Conservation (phyloP, 768 basidiomycete genomes). For the Boletus insuetus region DNA sequence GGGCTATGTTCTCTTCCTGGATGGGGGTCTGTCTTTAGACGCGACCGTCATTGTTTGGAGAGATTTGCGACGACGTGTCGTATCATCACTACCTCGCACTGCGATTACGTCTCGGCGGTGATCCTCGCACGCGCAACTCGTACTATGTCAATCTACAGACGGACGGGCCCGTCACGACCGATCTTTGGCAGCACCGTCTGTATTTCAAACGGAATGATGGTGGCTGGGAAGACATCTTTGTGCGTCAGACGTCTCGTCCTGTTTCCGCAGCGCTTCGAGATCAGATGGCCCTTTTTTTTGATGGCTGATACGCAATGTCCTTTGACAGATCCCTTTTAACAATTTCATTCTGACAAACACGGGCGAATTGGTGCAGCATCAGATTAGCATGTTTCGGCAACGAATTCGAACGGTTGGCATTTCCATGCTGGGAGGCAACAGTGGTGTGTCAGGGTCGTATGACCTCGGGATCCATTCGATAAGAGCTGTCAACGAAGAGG, state of each 20-base stretch:
- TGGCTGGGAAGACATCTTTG: slow-evolving; percentile 81
- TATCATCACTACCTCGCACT: slow-evolving; percentile 78
- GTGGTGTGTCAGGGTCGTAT: slow-evolving; percentile 68
- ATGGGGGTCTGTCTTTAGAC: slow-evolving; percentile 40
- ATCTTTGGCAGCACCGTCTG: slow-evolving; percentile 95
- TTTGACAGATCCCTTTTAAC: slow-evolving; percentile 71
- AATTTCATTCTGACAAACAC: slow-evolving; percentile 73
- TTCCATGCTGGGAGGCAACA: slow-evolving; percentile 82
- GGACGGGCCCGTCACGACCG: slow-evolving; percentile 72
- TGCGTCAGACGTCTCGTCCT: slow-evolving; percentile 37
- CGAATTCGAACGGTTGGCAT: slow-evolving; percentile 81
- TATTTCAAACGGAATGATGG: slow-evolving; percentile 66
- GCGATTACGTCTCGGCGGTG: slow-evolving; percentile 74
- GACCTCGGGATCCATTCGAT: slow-evolving; percentile 84
- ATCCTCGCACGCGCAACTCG: slow-evolving; percentile 72
- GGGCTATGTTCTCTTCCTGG: background rate
- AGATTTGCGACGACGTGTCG: slow-evolving; percentile 80
- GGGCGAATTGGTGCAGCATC: slow-evolving; percentile 65
- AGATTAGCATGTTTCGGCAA: slow-evolving; percentile 74
- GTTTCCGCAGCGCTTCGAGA: background rate
- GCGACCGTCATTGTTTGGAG: slow-evolving; percentile 84
- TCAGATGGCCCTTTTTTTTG: background rate
- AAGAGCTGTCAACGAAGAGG: slow-evolving; percentile 76
- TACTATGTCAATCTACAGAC: slow-evolving; percentile 96
- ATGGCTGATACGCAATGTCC: background rate